Evolutionary conservation across 225 moss, liverwort and hornwort genomes (phyloP).

Genomic region (Bryoerythrophyllum caledonicum): DNA sequence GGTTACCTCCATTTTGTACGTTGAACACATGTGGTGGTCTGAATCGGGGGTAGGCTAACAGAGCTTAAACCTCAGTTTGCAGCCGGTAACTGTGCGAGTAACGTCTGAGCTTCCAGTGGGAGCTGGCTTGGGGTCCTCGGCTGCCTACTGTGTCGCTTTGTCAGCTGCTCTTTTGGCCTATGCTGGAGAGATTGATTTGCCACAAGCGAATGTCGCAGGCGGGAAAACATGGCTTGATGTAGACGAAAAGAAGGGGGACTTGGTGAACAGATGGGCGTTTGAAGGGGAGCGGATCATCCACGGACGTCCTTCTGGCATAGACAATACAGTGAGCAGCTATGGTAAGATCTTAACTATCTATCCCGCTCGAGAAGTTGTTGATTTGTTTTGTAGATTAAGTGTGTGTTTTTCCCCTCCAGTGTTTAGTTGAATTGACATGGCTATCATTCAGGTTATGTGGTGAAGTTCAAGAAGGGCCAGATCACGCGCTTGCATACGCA

Average conservation of each 20-base stretch:
- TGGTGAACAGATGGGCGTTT: conserved; percentile 93
- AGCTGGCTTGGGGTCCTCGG: conserved; percentile 95
- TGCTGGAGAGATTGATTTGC: conserved; percentile 62
- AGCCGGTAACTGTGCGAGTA: conserved; percentile 71
- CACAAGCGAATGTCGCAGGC: conserved; percentile 20
- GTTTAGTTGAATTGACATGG: conserved; percentile 6
- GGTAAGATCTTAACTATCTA: conserved; percentile 47
- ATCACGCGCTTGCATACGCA: conserved; percentile 60
- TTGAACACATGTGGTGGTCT: conserved; percentile 26
- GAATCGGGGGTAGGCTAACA: conserved; percentile 56
- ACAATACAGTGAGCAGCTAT: conserved; percentile 96
- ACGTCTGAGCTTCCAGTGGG: conserved; percentile 92
- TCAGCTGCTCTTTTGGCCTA: conserved; percentile 75
- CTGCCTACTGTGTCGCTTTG: conserved; percentile 88
- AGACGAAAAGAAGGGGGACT: conserved; percentile 49
- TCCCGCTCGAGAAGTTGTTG: neutral
- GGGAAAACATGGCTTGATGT: conserved; percentile 67
- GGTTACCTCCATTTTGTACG: neutral
- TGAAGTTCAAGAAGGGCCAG: conserved; percentile 74
- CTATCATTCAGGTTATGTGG: conserved; percentile 72
- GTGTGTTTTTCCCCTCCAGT: too few species aligned
- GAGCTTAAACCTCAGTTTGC: conserved; percentile 81
- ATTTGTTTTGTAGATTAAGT: neutral
- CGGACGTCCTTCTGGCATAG: conserved; percentile 95
- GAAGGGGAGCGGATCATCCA: conserved; percentile 97